Evolutionary conservation across 2,329 filamentous ascomycete species (phyloP).

Genomic region (Thelonectria blattea): DNA sequence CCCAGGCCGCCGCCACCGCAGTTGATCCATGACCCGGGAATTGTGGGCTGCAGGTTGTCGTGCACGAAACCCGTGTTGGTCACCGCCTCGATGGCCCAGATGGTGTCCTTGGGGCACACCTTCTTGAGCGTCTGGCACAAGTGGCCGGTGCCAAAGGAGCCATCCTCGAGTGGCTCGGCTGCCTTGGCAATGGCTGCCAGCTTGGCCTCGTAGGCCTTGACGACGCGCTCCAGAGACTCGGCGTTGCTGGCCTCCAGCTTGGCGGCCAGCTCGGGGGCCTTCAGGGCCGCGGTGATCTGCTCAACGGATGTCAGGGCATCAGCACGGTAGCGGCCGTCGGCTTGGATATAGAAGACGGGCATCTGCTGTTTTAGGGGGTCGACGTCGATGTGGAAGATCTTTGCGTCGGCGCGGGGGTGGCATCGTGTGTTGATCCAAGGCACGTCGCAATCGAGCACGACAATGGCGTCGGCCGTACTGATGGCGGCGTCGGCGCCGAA

Average conservation of each 20-base stretch:
- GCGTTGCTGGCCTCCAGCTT: conserved; percentile 42
- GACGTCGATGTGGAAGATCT: conserved; percentile 68
- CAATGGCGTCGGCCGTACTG: conserved; percentile 78
- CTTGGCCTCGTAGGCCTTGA: conserved; percentile 62
- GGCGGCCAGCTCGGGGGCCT: conserved; percentile 50
- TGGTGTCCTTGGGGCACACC: conserved; percentile 57
- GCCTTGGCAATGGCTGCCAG: conserved; percentile 64
- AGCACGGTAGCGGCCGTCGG: conserved; percentile 69
- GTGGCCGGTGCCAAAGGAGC: conserved; percentile 52
- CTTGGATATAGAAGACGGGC: conserved; percentile 74
- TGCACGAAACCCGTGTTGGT: conserved; percentile 71
- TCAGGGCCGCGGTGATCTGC: conserved; percentile 71
- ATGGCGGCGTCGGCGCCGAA: conserved; percentile 79
- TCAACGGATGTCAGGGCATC: conserved; percentile 69
- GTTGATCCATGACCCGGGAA: conserved; percentile 79
- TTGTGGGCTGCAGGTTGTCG: conserved; percentile 72
- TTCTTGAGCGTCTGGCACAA: conserved; percentile 42
- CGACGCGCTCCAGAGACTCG: conserved; percentile 51
- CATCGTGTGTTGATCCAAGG: conserved; percentile 88
- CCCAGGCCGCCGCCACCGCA: conserved; percentile 82
- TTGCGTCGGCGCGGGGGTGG: conserved; percentile 57
- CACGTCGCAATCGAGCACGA: conserved; percentile 88
- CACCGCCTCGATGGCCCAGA: conserved; percentile 80
- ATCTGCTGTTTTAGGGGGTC: conserved; percentile 75
- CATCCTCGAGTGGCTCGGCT: conserved; percentile 64